Evolutionary conservation across 73 alveolate species (phyloP), one percentile per base, ranked within the genome.

Genomic region (Uronychia binucleata): DNA sequence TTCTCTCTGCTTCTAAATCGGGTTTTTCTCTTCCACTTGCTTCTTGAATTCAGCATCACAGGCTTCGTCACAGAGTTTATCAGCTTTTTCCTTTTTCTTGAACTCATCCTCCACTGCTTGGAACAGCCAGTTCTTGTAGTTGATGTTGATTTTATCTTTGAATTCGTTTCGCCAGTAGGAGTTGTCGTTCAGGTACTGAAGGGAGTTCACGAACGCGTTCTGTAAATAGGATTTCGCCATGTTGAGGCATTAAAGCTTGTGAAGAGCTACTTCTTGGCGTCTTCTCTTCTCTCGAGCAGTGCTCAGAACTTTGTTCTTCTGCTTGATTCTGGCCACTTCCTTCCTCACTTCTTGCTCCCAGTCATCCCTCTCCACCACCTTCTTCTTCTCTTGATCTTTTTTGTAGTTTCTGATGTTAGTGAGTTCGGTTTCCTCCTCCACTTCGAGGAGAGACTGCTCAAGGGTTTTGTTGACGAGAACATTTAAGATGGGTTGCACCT

Each of bases 401-500:
- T 97, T 98, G 91, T 93, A 98, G 83, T 93, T 90, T 76, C 92
- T 85, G 89, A 98, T 96, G 59, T 92, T 96, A 82, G 91, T 91
- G 31, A 97, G 85, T 90, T 98, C 99, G 78, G 94, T 93, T 77
- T 98, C 99, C 83, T 98, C 98, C 58, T 97, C 98, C 25, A 97
- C 98, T 90, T 98, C 99, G 86, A 98, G 93, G 58, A 95, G 81
- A 33, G 98, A 98, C 84, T 95, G 93, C 85, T 98, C 99, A 14
- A 98, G 89, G 33, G 99, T 94, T 87, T 98, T 98, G 57, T 91
- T 94, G 31, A 96, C 93, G 0, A 98, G 90, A 26, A 98, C 99
- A 86, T 98, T 96, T 81, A 98, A 83, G 31, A 98, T 98, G 1
- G 99, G 99, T 57, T 96, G 93, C 31, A 98, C 99, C 88, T 96